These are phyloP conservation scores for Leucoagaricus sp. DNA, from an alignment of 1,284 basidiomycete species.

Conservation along the genomic window DNA sequence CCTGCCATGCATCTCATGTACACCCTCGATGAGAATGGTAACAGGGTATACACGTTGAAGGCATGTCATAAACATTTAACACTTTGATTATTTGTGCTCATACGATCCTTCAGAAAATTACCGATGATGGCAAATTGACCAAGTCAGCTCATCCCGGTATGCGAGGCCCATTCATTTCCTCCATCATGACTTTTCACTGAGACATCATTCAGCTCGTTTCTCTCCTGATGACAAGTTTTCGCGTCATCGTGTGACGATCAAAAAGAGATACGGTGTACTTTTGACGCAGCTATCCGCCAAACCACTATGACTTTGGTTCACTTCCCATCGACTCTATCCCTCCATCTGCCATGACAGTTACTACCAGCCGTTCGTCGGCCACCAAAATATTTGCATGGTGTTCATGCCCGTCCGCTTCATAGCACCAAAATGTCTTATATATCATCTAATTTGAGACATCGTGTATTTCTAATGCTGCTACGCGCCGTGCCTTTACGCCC, in stretches of 20 bases:
- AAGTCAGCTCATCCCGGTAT: constrained; percentile 94
- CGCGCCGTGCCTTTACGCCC: no score
- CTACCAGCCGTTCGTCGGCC: not conserved
- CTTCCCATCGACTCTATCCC: not conserved
- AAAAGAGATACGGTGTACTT: constrained; percentile 86
- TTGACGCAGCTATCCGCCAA: constrained; percentile 88
- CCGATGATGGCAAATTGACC: constrained; percentile 77
- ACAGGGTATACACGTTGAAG: constrained; percentile 88
- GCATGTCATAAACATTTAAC: constrained; percentile 44
- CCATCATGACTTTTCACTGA: constrained; percentile 4
- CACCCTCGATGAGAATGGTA: constrained; percentile 79
- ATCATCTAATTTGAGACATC: no score
- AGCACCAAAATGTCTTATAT: no score
- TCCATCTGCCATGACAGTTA: not conserved
- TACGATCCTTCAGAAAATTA: constrained; percentile 68
- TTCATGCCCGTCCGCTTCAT: no score
- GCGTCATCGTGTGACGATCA: constrained; percentile 92
- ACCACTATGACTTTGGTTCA: constrained; percentile 58
- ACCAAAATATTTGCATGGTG: not conserved
- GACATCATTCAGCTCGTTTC: constrained; percentile 73
- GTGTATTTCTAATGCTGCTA: no score
- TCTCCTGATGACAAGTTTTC: constrained; percentile 99
- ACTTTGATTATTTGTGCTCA: not conserved
- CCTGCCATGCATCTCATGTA: constrained; percentile 92
- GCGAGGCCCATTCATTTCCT: constrained; percentile 22